A percentile compares a stretch with the other conserved stretches of the same genome.
These are phyloP conservation scores for Didymella sp. DNA, from an alignment of 2,329 filamentous ascomycete genomes.

Conservation along the genomic window DNA sequence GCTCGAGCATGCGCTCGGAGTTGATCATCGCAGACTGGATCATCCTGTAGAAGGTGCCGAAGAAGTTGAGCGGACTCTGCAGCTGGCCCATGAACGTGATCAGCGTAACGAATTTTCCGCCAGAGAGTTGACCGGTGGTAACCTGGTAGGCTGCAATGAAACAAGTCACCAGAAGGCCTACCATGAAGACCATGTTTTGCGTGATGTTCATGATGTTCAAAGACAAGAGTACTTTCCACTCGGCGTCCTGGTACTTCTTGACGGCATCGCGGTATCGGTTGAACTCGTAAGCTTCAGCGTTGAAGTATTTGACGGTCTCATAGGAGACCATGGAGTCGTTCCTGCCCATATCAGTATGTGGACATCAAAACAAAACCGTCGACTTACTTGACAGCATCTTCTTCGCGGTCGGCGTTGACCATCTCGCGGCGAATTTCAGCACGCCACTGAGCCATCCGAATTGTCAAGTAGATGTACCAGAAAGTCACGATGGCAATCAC, in stretches of 20 bases:
- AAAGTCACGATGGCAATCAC: conserved; percentile 91
- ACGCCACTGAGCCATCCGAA: conserved; percentile 92
- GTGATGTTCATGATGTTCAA: conserved; percentile 67
- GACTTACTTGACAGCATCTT: conserved; percentile 87
- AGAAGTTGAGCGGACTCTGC: conserved; percentile 74
- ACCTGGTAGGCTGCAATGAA: conserved; percentile 76
- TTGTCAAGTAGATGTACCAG: conserved; percentile 94
- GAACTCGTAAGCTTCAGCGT: conserved; percentile 66
- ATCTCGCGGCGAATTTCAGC: conserved; percentile 90
- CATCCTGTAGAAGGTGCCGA: conserved; percentile 92
- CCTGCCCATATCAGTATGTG: conserved; percentile 49
- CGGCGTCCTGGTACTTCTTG: conserved; percentile 62
- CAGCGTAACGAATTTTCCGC: conserved; percentile 74
- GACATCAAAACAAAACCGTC: too few species aligned
- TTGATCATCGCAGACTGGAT: conserved; percentile 98
- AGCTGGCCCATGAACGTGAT: conserved; percentile 78
- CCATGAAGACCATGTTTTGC: conserved; percentile 69
- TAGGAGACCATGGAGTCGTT: conserved; percentile 99
- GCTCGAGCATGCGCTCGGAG: conserved; percentile 88
- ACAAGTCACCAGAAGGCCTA: conserved; percentile 70
- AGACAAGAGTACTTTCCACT: conserved; percentile 64
- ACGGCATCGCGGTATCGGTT: conserved; percentile 64
- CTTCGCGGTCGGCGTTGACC: conserved; percentile 92
- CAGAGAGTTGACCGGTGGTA: conserved; percentile 63
- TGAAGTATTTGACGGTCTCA: conserved; percentile 76